These are phyloP conservation scores for Arabidopsis suecica DNA, from an alignment of 345 rosid genomes.

Conservation along the genomic window DNA sequence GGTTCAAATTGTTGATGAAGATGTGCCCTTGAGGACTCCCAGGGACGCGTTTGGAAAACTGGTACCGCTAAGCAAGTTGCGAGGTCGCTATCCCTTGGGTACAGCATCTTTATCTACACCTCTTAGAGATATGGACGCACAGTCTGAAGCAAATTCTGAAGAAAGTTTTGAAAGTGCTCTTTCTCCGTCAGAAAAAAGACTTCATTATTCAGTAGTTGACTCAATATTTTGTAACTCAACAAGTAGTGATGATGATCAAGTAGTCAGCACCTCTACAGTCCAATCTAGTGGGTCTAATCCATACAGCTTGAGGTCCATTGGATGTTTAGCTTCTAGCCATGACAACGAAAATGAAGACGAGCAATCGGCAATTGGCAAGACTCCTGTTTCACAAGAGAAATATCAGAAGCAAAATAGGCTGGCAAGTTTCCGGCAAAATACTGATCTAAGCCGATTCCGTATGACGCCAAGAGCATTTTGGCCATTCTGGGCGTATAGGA, in stretches of 20 bases:
- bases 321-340: slow-evolving; percentile 42
- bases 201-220: slow-evolving; percentile 68
- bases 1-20: slow-evolving; percentile 86
- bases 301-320: slow-evolving; percentile 42
- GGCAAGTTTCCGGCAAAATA: slow-evolving; percentile 40
- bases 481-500: slow-evolving; percentile 87
- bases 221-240: slow-evolving; percentile 59
- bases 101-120: slow-evolving; percentile 50
- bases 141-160: slow-evolving; percentile 67
- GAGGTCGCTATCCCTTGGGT: slow-evolving; percentile 35
- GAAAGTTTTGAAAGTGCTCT: slow-evolving; percentile 86
- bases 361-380: slow-evolving; percentile 42
- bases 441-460: slow-evolving; percentile 53
- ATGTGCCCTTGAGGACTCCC: slow-evolving; percentile 79
- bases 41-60: slow-evolving; percentile 71
- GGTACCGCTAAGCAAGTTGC: slow-evolving; percentile 53
- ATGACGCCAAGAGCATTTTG: slow-evolving; percentile 69
- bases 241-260: slow-evolving; percentile 73
- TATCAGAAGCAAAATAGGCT: slow-evolving; percentile 46
- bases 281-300: slow-evolving; percentile 42
- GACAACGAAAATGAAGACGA: slow-evolving; percentile 36
- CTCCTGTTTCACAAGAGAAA: slow-evolving; percentile 43
- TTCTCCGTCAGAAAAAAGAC: slow-evolving; percentile 64
- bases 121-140: slow-evolving; percentile 48
- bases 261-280: slow-evolving; percentile 45